Evolutionary conservation across 2,329 filamentous ascomycete species (phyloP).

Genomic region (Arthrobotrys sinensis): DNA sequence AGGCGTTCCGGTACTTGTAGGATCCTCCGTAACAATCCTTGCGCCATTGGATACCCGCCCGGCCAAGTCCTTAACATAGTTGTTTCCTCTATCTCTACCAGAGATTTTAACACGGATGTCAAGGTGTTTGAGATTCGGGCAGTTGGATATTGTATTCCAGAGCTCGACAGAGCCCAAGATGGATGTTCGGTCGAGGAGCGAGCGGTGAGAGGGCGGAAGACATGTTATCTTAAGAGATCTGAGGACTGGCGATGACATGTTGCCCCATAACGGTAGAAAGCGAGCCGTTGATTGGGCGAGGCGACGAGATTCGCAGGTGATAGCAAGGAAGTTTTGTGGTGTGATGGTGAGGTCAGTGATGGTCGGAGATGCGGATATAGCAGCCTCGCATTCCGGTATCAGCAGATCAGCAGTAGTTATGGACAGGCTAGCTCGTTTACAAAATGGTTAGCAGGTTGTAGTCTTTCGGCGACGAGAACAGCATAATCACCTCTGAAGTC

Average conservation of each 20-base stretch:
- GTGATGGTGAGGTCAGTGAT: constrained; percentile 26
- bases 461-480: background rate
- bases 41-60: constrained; percentile 7
- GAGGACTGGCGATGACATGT: constrained; percentile 40
- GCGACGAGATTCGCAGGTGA: constrained; percentile 48
- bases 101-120: constrained; percentile 51
- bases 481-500: constrained; percentile 33
- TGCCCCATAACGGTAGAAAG: constrained; percentile 56
- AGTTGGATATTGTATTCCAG: constrained; percentile 49
- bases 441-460: background rate
- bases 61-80: constrained; percentile 49
- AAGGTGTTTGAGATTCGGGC: constrained; percentile 40
- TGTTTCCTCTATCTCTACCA: constrained; percentile 37
- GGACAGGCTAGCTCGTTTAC: background rate
- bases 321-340: constrained; percentile 27
- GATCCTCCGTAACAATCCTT: background rate
- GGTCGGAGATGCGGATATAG: constrained; percentile 34
- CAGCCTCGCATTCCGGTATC: constrained; percentile 32
- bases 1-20: background rate
- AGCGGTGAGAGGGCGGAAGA: constrained; percentile 48
- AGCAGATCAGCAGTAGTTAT: constrained; percentile 15
- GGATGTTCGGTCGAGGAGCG: constrained; percentile 48
- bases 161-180: constrained; percentile 52
- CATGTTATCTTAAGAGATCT: constrained; percentile 44
- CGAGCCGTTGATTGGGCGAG: constrained; percentile 47